A percentile compares a stretch with the other conserved stretches of the same genome.
phyloP scores from a whole-genome alignment of 2,329 filamentous ascomycete genomes.

The Ilyonectria destructans region DNA sequence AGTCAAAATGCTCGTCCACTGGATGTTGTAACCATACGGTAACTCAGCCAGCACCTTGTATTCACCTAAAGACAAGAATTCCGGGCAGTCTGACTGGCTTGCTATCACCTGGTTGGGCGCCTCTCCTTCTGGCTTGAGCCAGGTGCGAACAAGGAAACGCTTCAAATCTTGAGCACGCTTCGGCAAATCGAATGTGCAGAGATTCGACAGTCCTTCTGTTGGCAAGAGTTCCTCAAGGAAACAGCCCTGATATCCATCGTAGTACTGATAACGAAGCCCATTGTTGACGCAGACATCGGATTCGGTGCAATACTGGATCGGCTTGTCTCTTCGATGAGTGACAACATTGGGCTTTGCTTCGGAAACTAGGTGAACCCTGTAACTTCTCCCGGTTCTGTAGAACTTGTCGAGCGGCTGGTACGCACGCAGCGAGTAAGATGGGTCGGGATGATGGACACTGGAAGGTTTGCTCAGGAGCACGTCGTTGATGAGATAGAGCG shows the following conservation, averaged over 20 bases:
- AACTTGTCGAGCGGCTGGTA: conserved; percentile 31
- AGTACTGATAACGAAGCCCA: conserved; percentile 43
- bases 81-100: conserved; percentile 63
- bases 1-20: conserved; percentile 43
- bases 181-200: conserved; percentile 40
- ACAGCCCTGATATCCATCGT: not conserved
- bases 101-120: conserved; percentile 69
- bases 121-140: conserved; percentile 17
- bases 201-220: not conserved
- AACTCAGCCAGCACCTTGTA: conserved; percentile 60
- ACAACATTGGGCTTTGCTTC: conserved; percentile 37
- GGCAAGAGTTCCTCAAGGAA: conserved; percentile 18
- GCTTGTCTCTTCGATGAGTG: conserved; percentile 29
- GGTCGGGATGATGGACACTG: fast-evolving
- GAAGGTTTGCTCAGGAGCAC: conserved; percentile 52
- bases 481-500: conserved; percentile 58
- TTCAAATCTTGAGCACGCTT: conserved; percentile 24
- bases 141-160: conserved; percentile 34
- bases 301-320: conserved; percentile 5
- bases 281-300: conserved; percentile 45
- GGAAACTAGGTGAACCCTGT: conserved; percentile 41
- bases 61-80: conserved; percentile 66
- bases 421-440: conserved; percentile 15
- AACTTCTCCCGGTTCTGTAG: not conserved
- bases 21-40: conserved; percentile 33